phyloP scores from a whole-genome alignment of 352 stramenopile species.

The Phytophthora multivora region DNA sequence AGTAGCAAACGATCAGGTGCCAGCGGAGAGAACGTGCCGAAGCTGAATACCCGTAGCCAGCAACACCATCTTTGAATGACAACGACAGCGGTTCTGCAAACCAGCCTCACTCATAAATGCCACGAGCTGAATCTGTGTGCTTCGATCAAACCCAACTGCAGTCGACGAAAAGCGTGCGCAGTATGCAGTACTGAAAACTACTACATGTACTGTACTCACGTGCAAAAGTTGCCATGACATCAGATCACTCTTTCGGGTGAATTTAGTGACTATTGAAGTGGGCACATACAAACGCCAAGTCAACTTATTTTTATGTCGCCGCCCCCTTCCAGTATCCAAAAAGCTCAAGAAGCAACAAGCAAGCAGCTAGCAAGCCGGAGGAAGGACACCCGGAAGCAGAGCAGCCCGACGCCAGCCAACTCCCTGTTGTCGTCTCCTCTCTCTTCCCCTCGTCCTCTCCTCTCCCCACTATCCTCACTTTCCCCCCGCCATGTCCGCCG shows the following conservation, averaged over 20 bases:
- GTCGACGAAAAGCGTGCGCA: too few species aligned
- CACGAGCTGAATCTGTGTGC: neutral
- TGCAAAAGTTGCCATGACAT: neutral
- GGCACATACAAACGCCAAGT: constrained; percentile 13
- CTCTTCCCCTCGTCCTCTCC: constrained; percentile 19
- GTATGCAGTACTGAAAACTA: too few species aligned
- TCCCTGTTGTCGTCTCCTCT: constrained; percentile 12
- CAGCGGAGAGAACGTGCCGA: neutral
- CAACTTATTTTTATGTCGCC: constrained; percentile 16
- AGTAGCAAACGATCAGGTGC: neutral
- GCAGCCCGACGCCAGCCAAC: constrained; percentile 16
- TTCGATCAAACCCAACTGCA: neutral
- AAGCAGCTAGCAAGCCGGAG: constrained; percentile 6
- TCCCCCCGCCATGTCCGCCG: constrained; percentile 32
- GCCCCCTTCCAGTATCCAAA: constrained; percentile 14
- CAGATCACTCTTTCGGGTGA: constrained; percentile 12
- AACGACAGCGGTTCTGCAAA: constrained; percentile 18
- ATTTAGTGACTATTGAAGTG: constrained; percentile 25
- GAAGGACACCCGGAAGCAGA: constrained; percentile 28
- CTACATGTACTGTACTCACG: too few species aligned
- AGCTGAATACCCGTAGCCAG: neutral
- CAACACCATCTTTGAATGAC: constrained; percentile 25
- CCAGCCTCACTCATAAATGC: neutral
- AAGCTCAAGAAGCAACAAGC: constrained; percentile 17
- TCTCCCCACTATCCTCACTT: neutral